Evolutionary conservation across 75 land plant species (phyloP), one percentile per base, ranked within the genome.

Genomic region (Chamaecyparis obtusa): DNA sequence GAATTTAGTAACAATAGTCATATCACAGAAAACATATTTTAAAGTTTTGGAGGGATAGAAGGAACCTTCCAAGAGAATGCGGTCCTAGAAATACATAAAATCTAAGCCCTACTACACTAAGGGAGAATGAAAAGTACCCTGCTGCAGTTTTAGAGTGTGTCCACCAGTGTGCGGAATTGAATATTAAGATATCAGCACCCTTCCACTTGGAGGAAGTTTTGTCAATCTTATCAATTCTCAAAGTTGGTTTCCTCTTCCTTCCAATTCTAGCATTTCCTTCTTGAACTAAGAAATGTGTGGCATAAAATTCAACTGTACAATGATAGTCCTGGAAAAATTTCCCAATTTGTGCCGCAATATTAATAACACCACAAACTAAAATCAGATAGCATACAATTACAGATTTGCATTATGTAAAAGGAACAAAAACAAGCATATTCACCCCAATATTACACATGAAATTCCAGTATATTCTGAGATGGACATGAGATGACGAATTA

Each of bases 121-220:
- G 15, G 48, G 83, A n/a, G 9, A 43, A 0, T 46, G 32, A 10
- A 16, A 44, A 44, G 55, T 84, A 95, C 97, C 97, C 97, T 33
- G 93, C 88, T 90, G 92, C 90, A 1, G 96, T 96, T 87, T 96
- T 96, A 84, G 77, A 87, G 86, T 96, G 96, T 14, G 89, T 83
- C 98, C 98, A 96, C 98, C 96, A 96, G 89, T 96, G 95, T n/a
- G 93, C 98, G 60, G 94, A 89, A 49, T 96, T 96, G 85, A 96
- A 96, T 10, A 96, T 88, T 64, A 96, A 83, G 57, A 96, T 90
- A 92, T 96, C 94, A 87, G 96, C 96, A n/a, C 90, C 90, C 86
- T 87, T 92, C 98, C 98, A 96, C 88, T 89, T 92, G 37, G 92
- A 87, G 4, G 95, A 89, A 36, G 93, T 90, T 81, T 85, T 89